phyloP scores from a whole-genome alignment of 2,329 filamentous ascomycete species.

The Claviceps lovelessii region DNA sequence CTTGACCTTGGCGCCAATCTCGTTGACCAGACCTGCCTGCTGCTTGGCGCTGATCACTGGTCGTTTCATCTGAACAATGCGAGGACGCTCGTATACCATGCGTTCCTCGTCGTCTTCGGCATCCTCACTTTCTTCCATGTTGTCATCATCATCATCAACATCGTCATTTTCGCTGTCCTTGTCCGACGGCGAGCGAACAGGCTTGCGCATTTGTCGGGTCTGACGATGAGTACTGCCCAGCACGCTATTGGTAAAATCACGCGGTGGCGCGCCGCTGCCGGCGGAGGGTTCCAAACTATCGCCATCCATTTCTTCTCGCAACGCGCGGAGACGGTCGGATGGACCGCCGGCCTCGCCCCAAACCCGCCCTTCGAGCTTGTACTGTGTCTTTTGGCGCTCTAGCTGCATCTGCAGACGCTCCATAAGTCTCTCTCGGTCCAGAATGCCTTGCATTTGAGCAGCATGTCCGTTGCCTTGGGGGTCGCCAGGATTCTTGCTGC shows the following conservation, averaged over 20 bases:
- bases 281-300: slow-evolving; percentile 32
- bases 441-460: slow-evolving; percentile 72
- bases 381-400: slow-evolving; percentile 93
- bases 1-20: slow-evolving; percentile 65
- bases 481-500: slow-evolving; percentile 28
- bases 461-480: slow-evolving; percentile 51
- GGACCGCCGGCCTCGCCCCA: slow-evolving; percentile 74
- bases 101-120: slow-evolving; percentile 34
- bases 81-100: slow-evolving; percentile 62
- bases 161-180: slow-evolving; percentile 16
- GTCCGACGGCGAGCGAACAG: slow-evolving; percentile 13
- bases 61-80: slow-evolving; percentile 63
- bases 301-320: slow-evolving; percentile 88
- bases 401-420: slow-evolving; percentile 88
- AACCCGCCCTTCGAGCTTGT: slow-evolving; percentile 84
- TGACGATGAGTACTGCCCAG: slow-evolving; percentile 57
- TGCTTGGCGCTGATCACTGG: slow-evolving; percentile 51
- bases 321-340: slow-evolving; percentile 78
- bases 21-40: slow-evolving; percentile 49
- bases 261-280: slow-evolving; percentile 37
- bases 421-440: slow-evolving; percentile 87
- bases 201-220: slow-evolving; percentile 41
- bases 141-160: slow-evolving; percentile 14
- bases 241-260: slow-evolving; percentile 56
- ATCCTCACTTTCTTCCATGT: slow-evolving; percentile 36